phyloP scores from a whole-genome alignment of 2,329 filamentous ascomycete genomes.

The Graphilbum fragrans region DNA sequence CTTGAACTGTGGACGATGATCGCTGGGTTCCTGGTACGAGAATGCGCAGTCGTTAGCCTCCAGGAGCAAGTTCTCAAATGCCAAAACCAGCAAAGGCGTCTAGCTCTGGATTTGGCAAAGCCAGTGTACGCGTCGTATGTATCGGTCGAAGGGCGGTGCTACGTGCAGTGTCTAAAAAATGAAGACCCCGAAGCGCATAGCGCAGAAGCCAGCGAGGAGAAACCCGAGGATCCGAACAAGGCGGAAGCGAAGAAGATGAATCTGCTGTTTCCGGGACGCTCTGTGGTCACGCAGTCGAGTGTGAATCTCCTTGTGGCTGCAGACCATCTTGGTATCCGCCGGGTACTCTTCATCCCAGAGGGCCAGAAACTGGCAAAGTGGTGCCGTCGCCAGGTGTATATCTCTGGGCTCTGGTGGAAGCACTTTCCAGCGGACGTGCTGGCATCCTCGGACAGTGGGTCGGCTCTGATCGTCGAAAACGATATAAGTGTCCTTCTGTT shows the following conservation, averaged over 20 bases:
- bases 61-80: not conserved
- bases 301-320: constrained; percentile 1
- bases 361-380: constrained; percentile 1
- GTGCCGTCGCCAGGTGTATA: constrained; percentile 1
- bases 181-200: not conserved
- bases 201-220: not conserved
- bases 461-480: not conserved
- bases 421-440: no score
- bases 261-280: constrained; percentile 2
- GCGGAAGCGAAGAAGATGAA: not conserved
- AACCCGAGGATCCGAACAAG: not conserved
- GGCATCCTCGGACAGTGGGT: no score
- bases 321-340: constrained; percentile 1
- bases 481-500: no score
- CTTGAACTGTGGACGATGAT: constrained; percentile 3
- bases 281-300: not conserved
- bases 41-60: constrained; percentile 1
- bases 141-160: constrained; percentile 1
- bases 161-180: constrained; percentile 1
- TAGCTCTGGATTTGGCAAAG: constrained; percentile 1
- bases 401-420: constrained; percentile 1
- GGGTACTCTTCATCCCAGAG: not conserved
- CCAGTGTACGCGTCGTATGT: constrained; percentile 1
- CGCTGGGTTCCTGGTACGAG: not conserved
- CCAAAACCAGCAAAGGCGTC: not conserved